phyloP scores from a whole-genome alignment of 1,284 basidiomycete species.

The Boletus austroedulis region DNA sequence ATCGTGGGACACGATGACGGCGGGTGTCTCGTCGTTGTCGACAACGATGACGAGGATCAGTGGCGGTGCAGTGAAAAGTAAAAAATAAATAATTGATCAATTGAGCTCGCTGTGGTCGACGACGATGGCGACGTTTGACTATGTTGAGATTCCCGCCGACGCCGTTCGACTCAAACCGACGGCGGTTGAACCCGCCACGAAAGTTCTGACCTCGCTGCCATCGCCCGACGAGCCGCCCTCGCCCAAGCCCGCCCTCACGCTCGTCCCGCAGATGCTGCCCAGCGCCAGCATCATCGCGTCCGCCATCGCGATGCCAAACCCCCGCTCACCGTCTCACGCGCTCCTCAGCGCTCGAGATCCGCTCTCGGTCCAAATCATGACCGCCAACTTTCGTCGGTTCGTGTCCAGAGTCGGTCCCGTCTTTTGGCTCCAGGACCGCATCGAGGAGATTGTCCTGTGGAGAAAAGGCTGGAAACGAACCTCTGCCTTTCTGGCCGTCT shows the following conservation, averaged over 20 bases:
- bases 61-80: constrained; percentile 15
- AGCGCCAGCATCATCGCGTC: constrained; percentile 11
- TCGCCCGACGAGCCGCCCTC: constrained; percentile 12
- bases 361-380: constrained; percentile 67
- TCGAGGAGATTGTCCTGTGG: constrained; percentile 75
- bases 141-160: constrained; percentile 49
- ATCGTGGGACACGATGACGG: constrained; percentile 11
- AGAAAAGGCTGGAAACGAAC: constrained; percentile 66
- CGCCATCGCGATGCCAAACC: constrained; percentile 24
- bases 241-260: constrained; percentile 28
- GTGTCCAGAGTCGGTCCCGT: constrained; percentile 62
- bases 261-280: constrained; percentile 25
- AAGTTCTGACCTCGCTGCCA: constrained; percentile 44
- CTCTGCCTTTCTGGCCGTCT: constrained; percentile 60
- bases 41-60: not conserved
- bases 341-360: constrained; percentile 56
- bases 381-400: constrained; percentile 71
- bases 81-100: not conserved
- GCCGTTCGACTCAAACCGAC: constrained; percentile 43
- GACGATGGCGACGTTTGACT: constrained; percentile 49
- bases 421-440: constrained; percentile 75
- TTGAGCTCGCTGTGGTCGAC: constrained; percentile 4
- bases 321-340: constrained; percentile 19
- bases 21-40: constrained; percentile 4
- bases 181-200: constrained; percentile 41